Conservation (phyloP, 2,329 filamentous ascomycete species). For the Phyllosticta ampelicida region DNA sequence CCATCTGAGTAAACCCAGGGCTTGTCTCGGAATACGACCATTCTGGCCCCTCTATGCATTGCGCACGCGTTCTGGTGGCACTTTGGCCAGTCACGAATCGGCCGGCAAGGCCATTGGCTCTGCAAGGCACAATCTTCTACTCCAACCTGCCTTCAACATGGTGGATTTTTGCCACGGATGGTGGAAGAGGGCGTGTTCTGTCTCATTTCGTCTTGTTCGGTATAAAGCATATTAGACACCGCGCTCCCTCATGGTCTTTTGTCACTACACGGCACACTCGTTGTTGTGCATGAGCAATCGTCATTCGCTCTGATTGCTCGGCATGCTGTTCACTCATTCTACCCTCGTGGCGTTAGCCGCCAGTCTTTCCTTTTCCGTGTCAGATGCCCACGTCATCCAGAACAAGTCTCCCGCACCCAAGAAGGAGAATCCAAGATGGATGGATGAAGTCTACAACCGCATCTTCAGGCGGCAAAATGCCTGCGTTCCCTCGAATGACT, state of each 20-base stretch:
- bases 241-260: background rate
- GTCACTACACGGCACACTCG: slow-evolving; percentile 1
- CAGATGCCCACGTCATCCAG: slow-evolving; percentile 6
- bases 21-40: slow-evolving; percentile 2
- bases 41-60: slow-evolving; percentile 6
- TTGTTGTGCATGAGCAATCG: slow-evolving; percentile 11
- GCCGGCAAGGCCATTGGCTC: slow-evolving; percentile 14
- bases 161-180: background rate
- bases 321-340: slow-evolving; percentile 25
- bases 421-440: background rate
- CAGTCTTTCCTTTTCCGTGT: slow-evolving; percentile 20
- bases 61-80: slow-evolving; percentile 10
- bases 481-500: slow-evolving; percentile 8
- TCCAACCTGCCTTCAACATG: background rate
- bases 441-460: background rate
- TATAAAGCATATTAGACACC: slow-evolving; percentile 10
- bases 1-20: slow-evolving; percentile 1
- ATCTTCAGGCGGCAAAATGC: slow-evolving; percentile 3
- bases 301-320: slow-evolving; percentile 22
- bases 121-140: slow-evolving; percentile 26
- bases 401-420: background rate
- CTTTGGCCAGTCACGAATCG: slow-evolving; percentile 9
- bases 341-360: slow-evolving; percentile 20
- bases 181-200: slow-evolving; percentile 2
- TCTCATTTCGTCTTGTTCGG: slow-evolving; percentile 3